Evolutionary conservation across 441 rosid species (phyloP).

Genomic region (Arabidopsis lyrata): DNA sequence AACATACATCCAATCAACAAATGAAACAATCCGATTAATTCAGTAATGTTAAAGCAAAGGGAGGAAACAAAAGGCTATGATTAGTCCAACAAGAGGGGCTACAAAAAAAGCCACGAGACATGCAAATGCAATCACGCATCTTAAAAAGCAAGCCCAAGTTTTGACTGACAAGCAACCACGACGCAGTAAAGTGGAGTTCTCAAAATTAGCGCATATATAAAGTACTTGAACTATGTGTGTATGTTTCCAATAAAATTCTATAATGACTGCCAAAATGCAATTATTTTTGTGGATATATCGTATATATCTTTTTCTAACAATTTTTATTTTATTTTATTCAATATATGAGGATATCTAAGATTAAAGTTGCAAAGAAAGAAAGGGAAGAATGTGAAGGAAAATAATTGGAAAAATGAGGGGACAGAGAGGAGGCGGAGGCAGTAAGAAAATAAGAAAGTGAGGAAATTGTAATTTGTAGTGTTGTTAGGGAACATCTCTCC

Average conservation of each 20-base stretch:
- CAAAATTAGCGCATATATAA: conserved; percentile 42
- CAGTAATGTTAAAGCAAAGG: conserved; percentile 35
- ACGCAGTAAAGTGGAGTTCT: conserved; percentile 44
- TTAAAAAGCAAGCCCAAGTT: conserved; percentile 36
- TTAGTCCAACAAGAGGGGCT: conserved; percentile 43
- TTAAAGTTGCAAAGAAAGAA: neutral
- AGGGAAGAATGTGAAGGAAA: neutral
- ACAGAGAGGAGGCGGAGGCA: conserved; percentile 47
- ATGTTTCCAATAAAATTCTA: conserved; percentile 34
- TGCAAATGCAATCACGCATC: conserved; percentile 44
- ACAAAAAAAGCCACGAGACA: conserved; percentile 43
- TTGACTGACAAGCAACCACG: conserved; percentile 48
- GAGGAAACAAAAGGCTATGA: conserved; percentile 39
- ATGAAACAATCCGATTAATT: conserved; percentile 10
- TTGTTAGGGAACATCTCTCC: conserved; percentile 44
- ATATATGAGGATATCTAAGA: neutral
- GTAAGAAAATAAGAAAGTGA: conserved; percentile 29
- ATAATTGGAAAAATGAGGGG: conserved; percentile 24
- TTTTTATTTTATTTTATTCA: neutral
- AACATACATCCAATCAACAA: conserved; percentile 1
- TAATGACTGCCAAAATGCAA: neutral
- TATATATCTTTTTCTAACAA: neutral
- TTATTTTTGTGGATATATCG: neutral
- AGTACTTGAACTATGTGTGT: conserved; percentile 33
- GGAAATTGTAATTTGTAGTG: conserved; percentile 36